Percentiles rank a stretch among this genome's conserved stretches.
Conservation (phyloP, 768 basidiomycete genomes). For the Lactarius deliciosus region DNA sequence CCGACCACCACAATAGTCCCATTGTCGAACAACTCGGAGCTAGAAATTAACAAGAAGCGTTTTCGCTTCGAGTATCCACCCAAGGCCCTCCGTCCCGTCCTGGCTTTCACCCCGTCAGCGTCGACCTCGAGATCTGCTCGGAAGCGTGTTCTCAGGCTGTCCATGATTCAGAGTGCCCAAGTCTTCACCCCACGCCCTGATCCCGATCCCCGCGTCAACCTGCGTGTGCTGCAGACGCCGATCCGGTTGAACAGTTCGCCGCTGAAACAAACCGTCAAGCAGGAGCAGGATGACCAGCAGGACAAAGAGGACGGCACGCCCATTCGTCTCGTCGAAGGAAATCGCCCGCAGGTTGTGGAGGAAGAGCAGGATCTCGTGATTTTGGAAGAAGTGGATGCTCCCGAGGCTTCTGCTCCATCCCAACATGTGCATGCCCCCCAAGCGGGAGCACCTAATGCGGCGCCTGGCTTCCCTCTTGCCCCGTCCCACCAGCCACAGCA, state of each 20-base stretch:
- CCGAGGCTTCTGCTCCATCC: constrained; percentile 24
- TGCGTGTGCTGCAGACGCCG: constrained; percentile 61
- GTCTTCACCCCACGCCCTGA: constrained; percentile 70
- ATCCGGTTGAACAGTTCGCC: constrained; percentile 35
- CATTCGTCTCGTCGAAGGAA: constrained; percentile 62
- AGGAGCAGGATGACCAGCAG: constrained; percentile 38
- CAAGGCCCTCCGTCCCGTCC: constrained; percentile 59
- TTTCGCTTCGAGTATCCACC: constrained; percentile 77
- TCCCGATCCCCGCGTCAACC: constrained; percentile 58
- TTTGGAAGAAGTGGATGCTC: constrained; percentile 59
- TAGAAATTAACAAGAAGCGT: constrained; percentile 66
- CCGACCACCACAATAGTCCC: constrained; percentile 52
- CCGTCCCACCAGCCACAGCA: constrained; percentile 31
- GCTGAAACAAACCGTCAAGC: constrained; percentile 25
- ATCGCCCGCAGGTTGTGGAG: constrained; percentile 65
- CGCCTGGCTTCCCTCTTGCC: constrained; percentile 23
- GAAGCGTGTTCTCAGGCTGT: constrained; percentile 56
- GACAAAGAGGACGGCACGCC: constrained; percentile 46
- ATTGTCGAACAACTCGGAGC: constrained; percentile 60
- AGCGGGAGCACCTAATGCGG: constrained; percentile 14
- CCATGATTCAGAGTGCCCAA: constrained; percentile 73
- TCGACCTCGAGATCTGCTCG: constrained; percentile 31
- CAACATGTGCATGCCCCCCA: constrained; percentile 21
- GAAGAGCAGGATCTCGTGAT: constrained; percentile 72
- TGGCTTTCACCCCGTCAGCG: constrained; percentile 40